Conservation (phyloP, 495 filamentous ascomycete species). For the Sabuloglossum arenarium region DNA sequence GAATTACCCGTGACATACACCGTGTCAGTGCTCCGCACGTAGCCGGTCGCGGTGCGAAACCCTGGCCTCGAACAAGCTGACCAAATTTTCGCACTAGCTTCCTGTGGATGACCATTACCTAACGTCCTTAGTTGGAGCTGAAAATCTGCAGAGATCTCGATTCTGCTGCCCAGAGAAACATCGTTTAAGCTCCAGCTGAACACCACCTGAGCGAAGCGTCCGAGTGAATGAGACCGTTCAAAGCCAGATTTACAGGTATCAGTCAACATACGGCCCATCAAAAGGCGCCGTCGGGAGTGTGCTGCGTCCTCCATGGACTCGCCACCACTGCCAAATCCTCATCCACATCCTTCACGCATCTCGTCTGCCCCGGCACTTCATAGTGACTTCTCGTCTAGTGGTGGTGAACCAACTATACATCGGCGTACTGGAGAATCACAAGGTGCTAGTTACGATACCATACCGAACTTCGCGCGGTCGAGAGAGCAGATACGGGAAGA, state of each 20-base stretch:
- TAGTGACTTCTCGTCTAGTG: background rate
- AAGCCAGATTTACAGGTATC: background rate
- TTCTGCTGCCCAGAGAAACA: background rate
- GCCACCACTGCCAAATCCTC: background rate
- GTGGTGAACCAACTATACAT: background rate
- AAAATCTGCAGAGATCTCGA: background rate
- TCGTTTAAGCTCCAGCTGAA: background rate
- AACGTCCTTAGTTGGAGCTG: background rate
- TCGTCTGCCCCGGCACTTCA: background rate
- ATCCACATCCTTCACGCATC: background rate
- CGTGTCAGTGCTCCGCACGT: background rate
- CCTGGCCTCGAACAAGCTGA: background rate
- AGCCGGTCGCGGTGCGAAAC: background rate
- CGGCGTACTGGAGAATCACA: background rate
- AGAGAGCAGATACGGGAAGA: background rate
- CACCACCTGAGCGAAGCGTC: background rate
- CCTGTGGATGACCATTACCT: background rate
- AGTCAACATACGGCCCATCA: background rate
- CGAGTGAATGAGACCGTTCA: background rate
- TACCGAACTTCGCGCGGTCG: background rate
- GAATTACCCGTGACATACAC: background rate
- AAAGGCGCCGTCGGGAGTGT: slow-evolving; percentile 1
- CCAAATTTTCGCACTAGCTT: background rate
- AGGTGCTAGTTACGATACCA: background rate
- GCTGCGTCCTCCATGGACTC: background rate